Percentiles rank a stretch among this genome's conserved stretches.
Conservation (phyloP, 192 early-diverging fungal genomes). For the Backusella tarrabulga region DNA sequence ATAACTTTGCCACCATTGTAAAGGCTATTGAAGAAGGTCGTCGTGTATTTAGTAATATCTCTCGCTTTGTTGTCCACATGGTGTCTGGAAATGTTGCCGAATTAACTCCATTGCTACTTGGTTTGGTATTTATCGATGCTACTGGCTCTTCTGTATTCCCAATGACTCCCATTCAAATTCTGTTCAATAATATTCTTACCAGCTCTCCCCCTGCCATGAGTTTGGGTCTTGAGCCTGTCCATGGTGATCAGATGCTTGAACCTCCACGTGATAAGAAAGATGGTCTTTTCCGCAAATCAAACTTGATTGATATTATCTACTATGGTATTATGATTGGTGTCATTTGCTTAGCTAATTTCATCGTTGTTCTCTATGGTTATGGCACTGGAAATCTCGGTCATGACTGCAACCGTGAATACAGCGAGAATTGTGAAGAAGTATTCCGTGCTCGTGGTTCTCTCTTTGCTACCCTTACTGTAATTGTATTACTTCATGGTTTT, state of each 20-base stretch:
- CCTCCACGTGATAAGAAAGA: slow-evolving; percentile 63
- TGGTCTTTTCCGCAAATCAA: slow-evolving; percentile 64
- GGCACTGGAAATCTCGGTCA: slow-evolving; percentile 57
- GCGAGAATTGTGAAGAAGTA: slow-evolving; percentile 56
- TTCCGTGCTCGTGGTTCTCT: slow-evolving; percentile 70
- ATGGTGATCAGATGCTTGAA: slow-evolving; percentile 65
- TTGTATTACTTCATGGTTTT: slow-evolving; percentile 71
- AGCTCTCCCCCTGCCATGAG: slow-evolving; percentile 79
- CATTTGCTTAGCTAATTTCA: slow-evolving; percentile 63
- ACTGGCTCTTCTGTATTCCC: slow-evolving; percentile 66
- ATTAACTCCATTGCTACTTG: slow-evolving; percentile 67
- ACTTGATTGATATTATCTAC: slow-evolving; percentile 64
- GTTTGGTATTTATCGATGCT: slow-evolving; percentile 68
- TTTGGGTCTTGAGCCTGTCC: slow-evolving; percentile 68
- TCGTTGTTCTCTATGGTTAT: slow-evolving; percentile 60
- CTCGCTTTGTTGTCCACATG: slow-evolving; percentile 70
- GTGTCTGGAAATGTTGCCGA: slow-evolving; percentile 78
- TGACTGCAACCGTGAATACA: slow-evolving; percentile 57
- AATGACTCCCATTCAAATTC: slow-evolving; percentile 74
- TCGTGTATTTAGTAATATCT: slow-evolving; percentile 76
- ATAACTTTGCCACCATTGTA: slow-evolving; percentile 83
- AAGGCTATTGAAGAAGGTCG: slow-evolving; percentile 77
- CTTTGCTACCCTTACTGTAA: slow-evolving; percentile 69
- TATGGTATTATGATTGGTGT: slow-evolving; percentile 68
- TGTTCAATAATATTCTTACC: slow-evolving; percentile 81